Conservation (phyloP, 352 stramenopile species). For the Globisporangium barbulae region DNA sequence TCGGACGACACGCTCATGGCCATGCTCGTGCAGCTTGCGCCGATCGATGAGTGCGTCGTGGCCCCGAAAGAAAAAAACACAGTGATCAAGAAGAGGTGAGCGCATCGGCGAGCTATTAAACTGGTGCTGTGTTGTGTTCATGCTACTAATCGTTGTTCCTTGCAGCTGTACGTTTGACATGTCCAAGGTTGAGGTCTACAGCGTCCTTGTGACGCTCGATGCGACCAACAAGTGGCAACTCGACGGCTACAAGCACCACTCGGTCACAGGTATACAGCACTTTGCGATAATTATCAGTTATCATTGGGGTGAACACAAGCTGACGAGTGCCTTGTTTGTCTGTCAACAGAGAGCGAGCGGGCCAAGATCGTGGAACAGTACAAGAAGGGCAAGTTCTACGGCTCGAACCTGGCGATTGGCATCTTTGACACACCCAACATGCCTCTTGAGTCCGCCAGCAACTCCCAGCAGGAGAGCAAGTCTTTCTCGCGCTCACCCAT, state of each 20-base stretch:
- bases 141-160: not conserved
- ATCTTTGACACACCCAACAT: constrained; percentile 52
- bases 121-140: not conserved
- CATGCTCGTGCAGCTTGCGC: constrained; percentile 54
- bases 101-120: not conserved
- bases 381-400: constrained; percentile 54
- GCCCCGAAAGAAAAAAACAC: not conserved
- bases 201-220: constrained; percentile 49
- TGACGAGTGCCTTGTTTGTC: constrained; percentile 1
- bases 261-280: constrained; percentile 31
- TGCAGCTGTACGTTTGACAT: constrained; percentile 62
- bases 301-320: not conserved
- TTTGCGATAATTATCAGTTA: not conserved
- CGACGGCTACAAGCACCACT: constrained; percentile 58
- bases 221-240: constrained; percentile 29
- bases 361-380: constrained; percentile 55
- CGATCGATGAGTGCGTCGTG: constrained; percentile 31
- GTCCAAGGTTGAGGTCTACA: constrained; percentile 59
- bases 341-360: constrained; percentile 38
- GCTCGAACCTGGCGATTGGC: constrained; percentile 55
- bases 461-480: constrained; percentile 19
- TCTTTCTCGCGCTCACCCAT: constrained; percentile 28
- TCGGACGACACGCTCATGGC: constrained; percentile 42
- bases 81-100: constrained; percentile 2
- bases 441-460: constrained; percentile 28